Percentiles rank a stretch among this genome's conserved stretches.
phyloP scores from a whole-genome alignment of 192 early-diverging fungal genomes.

The Chytriomyces sp. region DNA sequence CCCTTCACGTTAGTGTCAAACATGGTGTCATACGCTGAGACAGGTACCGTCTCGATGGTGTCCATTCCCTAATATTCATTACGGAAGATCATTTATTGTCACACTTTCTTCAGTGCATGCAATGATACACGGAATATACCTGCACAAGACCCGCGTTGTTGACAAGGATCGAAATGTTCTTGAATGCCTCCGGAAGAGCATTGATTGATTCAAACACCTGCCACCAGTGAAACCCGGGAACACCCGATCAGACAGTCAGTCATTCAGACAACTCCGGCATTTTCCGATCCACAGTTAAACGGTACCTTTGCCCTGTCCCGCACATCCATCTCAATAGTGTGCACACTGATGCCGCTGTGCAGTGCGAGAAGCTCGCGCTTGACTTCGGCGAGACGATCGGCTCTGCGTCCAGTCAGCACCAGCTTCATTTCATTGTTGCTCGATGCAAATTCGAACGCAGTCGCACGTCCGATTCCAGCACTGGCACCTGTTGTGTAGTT shows the following conservation, averaged over 20 bases:
- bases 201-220: constrained; percentile 39
- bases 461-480: constrained; percentile 75
- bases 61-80: constrained; percentile 62
- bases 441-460: constrained; percentile 68
- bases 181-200: constrained; percentile 59
- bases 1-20: constrained; percentile 93
- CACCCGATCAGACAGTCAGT: neutral
- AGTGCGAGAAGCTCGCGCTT: constrained; percentile 51
- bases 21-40: constrained; percentile 76
- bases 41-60: constrained; percentile 61
- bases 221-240: neutral
- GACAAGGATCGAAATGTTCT: constrained; percentile 78
- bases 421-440: constrained; percentile 59
- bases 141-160: constrained; percentile 78
- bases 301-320: constrained; percentile 53
- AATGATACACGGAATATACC: neutral
- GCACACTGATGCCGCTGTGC: constrained; percentile 62
- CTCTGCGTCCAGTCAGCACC: constrained; percentile 55
- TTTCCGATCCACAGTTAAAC: neutral
- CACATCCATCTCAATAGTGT: constrained; percentile 75
- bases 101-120: neutral
- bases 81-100: neutral
- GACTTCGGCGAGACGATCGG: constrained; percentile 66
- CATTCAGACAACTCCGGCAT: neutral
- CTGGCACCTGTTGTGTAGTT: constrained; percentile 61